Evolutionary conservation across 805 yeast species (phyloP), one percentile per base, ranked within the genome.

Genomic region (Pichia pseudocactophila): DNA sequence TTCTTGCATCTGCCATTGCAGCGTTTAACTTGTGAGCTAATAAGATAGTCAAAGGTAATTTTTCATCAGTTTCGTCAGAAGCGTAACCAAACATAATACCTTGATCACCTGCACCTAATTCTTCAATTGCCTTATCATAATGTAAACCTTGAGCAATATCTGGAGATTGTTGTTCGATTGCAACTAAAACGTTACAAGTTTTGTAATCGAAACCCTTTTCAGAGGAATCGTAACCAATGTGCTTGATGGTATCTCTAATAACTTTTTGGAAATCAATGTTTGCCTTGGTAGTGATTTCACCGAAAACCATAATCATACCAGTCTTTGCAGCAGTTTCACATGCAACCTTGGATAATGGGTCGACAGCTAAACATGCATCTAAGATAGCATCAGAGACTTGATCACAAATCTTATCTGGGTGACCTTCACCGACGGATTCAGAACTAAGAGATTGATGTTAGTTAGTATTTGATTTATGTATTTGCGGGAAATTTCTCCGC

Each of bases 11-110:
- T 50, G 98, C 97, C 71, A 92, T 78, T 47, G 94, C 97, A 66
- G 85, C 84, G 76, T 92, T 92, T 66, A 92, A 80, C 73, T 87
- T 86, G 77, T 92, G 98, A 48, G 97, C 81, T 63, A 92, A 78
- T 57, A 92, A 70, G 51, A 92, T 78, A 57, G 98, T 92, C 71
- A 92, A 79, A 59, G 98, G 98, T 59, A 92, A 75, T 66, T 84
- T 81, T 76, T 92, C 97, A 65, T 90, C 95, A 58, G 98, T 89
- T 76, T 92, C 98, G 62, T 92, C 96, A 50, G 97, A 82, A 58
- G 98, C 98, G 70, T 92, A 92, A 70, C 98, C 98, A 65, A 92
- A 92, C 98, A 92, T 92, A 68, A 92, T 92, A 82, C 98, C 98
- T 73, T 92, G 98, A 74, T 92, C 98, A 81, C 98, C 98, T 53